These are phyloP conservation scores for Peronospora belbahrii DNA, from an alignment of 352 stramenopile species.

Conservation along the genomic window DNA sequence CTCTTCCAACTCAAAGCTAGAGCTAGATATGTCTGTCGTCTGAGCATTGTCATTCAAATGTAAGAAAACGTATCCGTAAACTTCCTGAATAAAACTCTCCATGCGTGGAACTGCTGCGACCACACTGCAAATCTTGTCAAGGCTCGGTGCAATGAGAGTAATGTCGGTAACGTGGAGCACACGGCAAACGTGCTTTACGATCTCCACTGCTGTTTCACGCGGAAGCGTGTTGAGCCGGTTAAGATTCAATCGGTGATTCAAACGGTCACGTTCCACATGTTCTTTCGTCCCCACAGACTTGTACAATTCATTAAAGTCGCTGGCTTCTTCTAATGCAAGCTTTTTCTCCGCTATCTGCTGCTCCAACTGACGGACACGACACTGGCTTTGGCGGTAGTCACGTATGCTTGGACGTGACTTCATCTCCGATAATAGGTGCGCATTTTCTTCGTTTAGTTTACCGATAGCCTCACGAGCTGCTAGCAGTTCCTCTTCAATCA, in stretches of 20 bases:
- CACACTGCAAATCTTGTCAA: constrained; percentile 77
- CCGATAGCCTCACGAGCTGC: constrained; percentile 48
- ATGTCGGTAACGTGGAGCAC: constrained; percentile 78
- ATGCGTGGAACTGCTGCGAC: constrained; percentile 72
- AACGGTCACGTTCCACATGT: constrained; percentile 63
- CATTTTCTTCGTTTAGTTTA: constrained; percentile 76
- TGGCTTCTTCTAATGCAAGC: constrained; percentile 64
- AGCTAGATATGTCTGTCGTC: constrained; percentile 12
- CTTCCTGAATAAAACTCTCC: constrained; percentile 84
- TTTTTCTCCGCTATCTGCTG: constrained; percentile 66
- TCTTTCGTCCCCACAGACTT: constrained; percentile 81
- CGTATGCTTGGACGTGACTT: constrained; percentile 78
- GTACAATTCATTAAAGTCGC: constrained; percentile 65
- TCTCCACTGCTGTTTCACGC: constrained; percentile 64
- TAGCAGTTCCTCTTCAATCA: constrained; percentile 69
- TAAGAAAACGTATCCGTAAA: constrained; percentile 69
- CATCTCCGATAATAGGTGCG: constrained; percentile 63
- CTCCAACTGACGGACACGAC: constrained; percentile 70
- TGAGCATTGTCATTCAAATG: constrained; percentile 24
- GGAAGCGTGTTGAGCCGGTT: constrained; percentile 72
- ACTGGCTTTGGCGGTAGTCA: constrained; percentile 65
- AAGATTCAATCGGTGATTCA: constrained; percentile 72
- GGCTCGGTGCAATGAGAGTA: constrained; percentile 64
- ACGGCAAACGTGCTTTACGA: constrained; percentile 80
- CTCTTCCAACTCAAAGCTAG: constrained; percentile 52